A percentile compares a stretch with the other conserved stretches of the same genome.
These are phyloP conservation scores for Candolleomyces efflorescens DNA, from an alignment of 768 basidiomycete species.

Conservation along the genomic window DNA sequence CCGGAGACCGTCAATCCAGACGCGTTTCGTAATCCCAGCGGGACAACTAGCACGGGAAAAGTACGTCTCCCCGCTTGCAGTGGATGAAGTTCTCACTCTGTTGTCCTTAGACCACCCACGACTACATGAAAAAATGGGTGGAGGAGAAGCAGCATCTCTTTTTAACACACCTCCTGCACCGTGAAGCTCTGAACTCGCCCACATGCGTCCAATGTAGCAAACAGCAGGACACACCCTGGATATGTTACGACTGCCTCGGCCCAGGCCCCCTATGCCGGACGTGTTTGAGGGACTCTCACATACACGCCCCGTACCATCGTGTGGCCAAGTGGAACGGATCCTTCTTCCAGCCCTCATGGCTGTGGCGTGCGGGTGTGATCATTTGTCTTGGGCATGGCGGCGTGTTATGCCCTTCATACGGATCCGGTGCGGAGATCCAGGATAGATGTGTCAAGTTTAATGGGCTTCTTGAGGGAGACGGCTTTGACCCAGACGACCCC, in stretches of 20 bases:
- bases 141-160: not conserved
- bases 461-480: not conserved
- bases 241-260: not conserved
- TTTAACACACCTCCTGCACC: not conserved
- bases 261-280: not conserved
- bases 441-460: not conserved
- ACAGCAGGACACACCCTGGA: not conserved
- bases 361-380: slow-evolving; percentile 17
- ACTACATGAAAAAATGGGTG: not conserved
- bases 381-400: slow-evolving; percentile 20
- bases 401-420: slow-evolving; percentile 9
- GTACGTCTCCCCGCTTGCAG: not conserved
- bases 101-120: not conserved
- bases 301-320: slow-evolving; percentile 12
- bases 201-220: too few relatives aligned
- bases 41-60: not conserved
- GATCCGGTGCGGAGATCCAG: not conserved
- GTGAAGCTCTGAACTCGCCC: not conserved
- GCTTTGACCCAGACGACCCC: not conserved
- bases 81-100: not conserved
- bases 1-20: too few relatives aligned
- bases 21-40: not conserved
- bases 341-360: slow-evolving; percentile 8
- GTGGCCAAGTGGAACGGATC: slow-evolving; percentile 17
- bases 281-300: not conserved